Evolutionary conservation across 2,329 filamentous ascomycete genomes (phyloP).

Genomic region (Botryotinia globosa): DNA sequence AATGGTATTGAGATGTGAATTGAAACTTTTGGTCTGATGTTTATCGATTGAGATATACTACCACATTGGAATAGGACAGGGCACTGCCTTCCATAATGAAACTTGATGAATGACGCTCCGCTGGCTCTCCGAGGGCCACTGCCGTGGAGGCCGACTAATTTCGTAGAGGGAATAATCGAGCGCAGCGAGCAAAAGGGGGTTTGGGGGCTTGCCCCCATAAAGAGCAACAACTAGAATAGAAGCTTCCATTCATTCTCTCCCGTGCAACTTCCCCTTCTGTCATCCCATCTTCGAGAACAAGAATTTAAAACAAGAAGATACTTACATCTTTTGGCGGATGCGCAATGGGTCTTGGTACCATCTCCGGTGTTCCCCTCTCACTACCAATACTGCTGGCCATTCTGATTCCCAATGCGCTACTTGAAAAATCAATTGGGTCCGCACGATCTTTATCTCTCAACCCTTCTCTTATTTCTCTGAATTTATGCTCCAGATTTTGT

Average conservation of each 20-base stretch:
- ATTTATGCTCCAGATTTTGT: neutral
- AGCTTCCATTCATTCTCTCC: neutral
- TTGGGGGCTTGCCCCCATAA: slow-evolving; percentile 1
- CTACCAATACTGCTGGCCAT: neutral
- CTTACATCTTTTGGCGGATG: slow-evolving; percentile 19
- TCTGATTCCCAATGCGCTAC: neutral
- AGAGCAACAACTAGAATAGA: neutral
- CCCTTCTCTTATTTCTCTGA: slow-evolving; percentile 9
- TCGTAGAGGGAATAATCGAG: neutral
- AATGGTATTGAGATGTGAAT: neutral
- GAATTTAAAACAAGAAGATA: neutral
- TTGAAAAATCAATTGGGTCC: neutral
- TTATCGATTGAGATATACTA: neutral
- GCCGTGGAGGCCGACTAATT: slow-evolving; percentile 2
- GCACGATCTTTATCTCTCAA: neutral
- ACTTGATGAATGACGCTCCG: slow-evolving; percentile 2
- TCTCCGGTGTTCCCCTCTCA: slow-evolving; percentile 18
- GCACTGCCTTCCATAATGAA: neutral
- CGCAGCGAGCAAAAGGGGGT: slow-evolving; percentile 4
- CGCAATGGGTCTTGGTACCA: slow-evolving; percentile 3
- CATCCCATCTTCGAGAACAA: neutral
- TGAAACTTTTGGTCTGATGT: neutral
- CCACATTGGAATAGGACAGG: neutral
- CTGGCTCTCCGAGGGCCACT: slow-evolving; percentile 9
- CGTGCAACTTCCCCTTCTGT: neutral